Evolutionary conservation across 2,329 filamentous ascomycete genomes (phyloP), one percentile per base, ranked within the genome.

Genomic region (Cercospora janseana): DNA sequence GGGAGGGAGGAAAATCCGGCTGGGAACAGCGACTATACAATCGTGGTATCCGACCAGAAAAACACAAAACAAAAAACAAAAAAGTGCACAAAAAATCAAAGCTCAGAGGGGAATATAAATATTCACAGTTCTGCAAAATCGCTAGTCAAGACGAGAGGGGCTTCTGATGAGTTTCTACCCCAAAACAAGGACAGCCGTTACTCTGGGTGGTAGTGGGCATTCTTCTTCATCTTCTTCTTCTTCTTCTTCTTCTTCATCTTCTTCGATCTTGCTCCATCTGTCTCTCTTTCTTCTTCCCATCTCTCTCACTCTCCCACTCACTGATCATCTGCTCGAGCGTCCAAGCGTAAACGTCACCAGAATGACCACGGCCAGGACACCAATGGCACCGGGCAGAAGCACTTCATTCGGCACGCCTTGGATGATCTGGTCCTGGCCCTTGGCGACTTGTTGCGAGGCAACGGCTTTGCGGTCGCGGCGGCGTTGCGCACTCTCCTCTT

Each of bases 301-400:
- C 6, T 7, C 27, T 29, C 27, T 27, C 26, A 27, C 26, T 6
- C 26, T 6, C 26, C 6, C 26, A 27, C 12, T 6, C 26, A 27
- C 26, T 6, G 6, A 27, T 12, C 12, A 64, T 49, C 58, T 57
- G 51, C 63, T 66, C 15, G 62, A 64, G 6, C 65, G 52, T 18
- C 64, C 65, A 63, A 98, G 82, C 32, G 90, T 84, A 73, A 98
- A 98, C 8, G 97, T 92, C 58, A 88, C 88, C 31, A 94, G 79
- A 70, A 98, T 95, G 28, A 95, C 91, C 34, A 94, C 88, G 7
- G 92, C 93, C 65, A 98, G 73, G n/a, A 91, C 91, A 50, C 93
- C 90, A 67, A 98, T 92, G 15, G 93, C 93, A 59, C 93, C 93
- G 0, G 93, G 93, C 32, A 97, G 79, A 13, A 98, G 77, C 47